A percentile compares a stretch with the other conserved stretches of the same genome.
These are phyloP conservation scores for Zoysia pacifica DNA, from an alignment of 176 grass and related monocot genomes.

Conservation along the genomic window DNA sequence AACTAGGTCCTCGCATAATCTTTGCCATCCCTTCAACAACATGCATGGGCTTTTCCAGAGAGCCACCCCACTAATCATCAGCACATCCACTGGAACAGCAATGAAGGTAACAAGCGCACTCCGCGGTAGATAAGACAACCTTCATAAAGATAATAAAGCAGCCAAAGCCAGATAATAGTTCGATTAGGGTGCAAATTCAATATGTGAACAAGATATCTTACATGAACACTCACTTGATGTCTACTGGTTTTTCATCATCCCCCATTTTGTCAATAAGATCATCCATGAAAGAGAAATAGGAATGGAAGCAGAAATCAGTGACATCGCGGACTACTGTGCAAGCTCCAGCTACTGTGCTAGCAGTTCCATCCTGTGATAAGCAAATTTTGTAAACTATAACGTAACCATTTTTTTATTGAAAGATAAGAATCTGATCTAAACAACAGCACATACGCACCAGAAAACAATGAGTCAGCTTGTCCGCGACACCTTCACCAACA, in stretches of 20 bases:
- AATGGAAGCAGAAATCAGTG: slow-evolving; percentile 85
- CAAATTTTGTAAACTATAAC: neutral
- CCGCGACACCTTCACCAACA: slow-evolving; percentile 45
- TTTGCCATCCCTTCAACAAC: slow-evolving; percentile 89
- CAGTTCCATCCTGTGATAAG: slow-evolving; percentile 64
- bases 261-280: slow-evolving; percentile 61
- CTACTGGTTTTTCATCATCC: slow-evolving; percentile 61
- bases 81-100: slow-evolving; percentile 64
- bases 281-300: slow-evolving; percentile 93
- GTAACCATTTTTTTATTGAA: neutral
- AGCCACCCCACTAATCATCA: slow-evolving; percentile 70
- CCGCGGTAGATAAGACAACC: slow-evolving; percentile 62
- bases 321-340: slow-evolving; percentile 76
- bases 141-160: slow-evolving; percentile 16
- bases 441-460: slow-evolving; percentile 42
- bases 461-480: slow-evolving; percentile 76
- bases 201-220: neutral
- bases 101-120: slow-evolving; percentile 52
- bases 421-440: neutral
- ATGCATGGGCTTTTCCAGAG: slow-evolving; percentile 85
- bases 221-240: slow-evolving; percentile 66
- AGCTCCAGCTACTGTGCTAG: slow-evolving; percentile 49
- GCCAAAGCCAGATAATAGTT: neutral
- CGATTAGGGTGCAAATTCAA: neutral
- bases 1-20: slow-evolving; percentile 73